phyloP scores from a whole-genome alignment of 805 yeast species.

The Candida coleopterorum region DNA sequence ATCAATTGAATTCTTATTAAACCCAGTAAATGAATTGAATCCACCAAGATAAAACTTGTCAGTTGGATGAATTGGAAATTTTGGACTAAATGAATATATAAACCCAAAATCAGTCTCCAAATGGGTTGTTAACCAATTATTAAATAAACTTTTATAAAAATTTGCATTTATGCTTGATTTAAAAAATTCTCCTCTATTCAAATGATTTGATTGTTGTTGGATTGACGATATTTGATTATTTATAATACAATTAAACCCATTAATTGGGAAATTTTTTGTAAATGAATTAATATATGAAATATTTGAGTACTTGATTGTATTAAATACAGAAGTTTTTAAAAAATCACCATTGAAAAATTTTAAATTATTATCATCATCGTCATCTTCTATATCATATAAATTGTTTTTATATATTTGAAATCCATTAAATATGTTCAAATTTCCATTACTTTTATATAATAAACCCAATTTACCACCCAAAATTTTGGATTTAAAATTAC shows the following conservation, averaged over 20 bases:
- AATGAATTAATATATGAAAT: conserved; percentile 16
- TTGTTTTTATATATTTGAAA: conserved; percentile 56
- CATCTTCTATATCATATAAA: conserved; percentile 45
- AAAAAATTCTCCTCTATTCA: conserved; percentile 20
- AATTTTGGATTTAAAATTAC: conserved; percentile 51
- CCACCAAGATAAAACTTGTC: conserved; percentile 89
- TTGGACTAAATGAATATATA: conserved; percentile 38
- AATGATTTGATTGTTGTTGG: conserved; percentile 23
- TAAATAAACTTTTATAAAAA: conserved; percentile 38
- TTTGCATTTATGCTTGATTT: conserved; percentile 30
- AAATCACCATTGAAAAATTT: conserved; percentile 30
- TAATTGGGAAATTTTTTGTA: conserved; percentile 33
- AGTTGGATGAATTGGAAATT: conserved; percentile 48
- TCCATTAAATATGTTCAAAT: conserved; percentile 42
- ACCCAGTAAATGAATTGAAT: conserved; percentile 65
- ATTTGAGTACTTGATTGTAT: conserved; percentile 19
- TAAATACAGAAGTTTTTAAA: conserved; percentile 31
- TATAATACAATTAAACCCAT: conserved; percentile 59
- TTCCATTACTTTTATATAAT: conserved; percentile 24
- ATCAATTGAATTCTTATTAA: conserved; percentile 62
- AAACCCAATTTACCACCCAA: conserved; percentile 51
- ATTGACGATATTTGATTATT: conserved; percentile 46
- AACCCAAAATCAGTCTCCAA: conserved; percentile 52
- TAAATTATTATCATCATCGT: conserved; percentile 40
- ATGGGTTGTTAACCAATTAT: conserved; percentile 46